phyloP scores from a whole-genome alignment of 1,139 yeast genomes.

The Yamadazyma aaseri region DNA sequence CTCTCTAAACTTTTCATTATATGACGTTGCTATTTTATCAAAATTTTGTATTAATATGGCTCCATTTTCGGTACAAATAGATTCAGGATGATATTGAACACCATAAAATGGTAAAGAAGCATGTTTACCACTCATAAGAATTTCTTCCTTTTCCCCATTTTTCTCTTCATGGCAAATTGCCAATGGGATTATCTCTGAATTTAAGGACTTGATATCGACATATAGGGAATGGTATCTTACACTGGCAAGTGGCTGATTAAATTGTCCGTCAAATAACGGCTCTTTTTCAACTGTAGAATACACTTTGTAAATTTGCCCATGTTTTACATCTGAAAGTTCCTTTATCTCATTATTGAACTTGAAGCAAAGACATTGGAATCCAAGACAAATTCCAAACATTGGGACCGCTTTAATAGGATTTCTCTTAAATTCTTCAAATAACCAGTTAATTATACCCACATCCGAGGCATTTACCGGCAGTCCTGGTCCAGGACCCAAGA shows the following conservation, averaged over 20 bases:
- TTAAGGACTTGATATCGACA: slow-evolving; percentile 35
- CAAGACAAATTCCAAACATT: slow-evolving; percentile 87
- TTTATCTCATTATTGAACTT: slow-evolving; percentile 60
- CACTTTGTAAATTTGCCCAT: slow-evolving; percentile 77
- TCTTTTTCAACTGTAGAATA: slow-evolving; percentile 24
- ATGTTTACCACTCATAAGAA: slow-evolving; percentile 55
- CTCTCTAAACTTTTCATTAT: slow-evolving; percentile 25
- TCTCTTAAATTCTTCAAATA: slow-evolving; percentile 33
- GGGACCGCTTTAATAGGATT: slow-evolving; percentile 45
- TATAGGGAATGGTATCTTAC: slow-evolving; percentile 89
- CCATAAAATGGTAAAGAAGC: slow-evolving; percentile 70
- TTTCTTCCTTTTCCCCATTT: slow-evolving; percentile 23
- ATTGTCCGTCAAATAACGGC: slow-evolving; percentile 41
- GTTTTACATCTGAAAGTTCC: slow-evolving; percentile 61
- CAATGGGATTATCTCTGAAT: slow-evolving; percentile 46
- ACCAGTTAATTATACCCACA: slow-evolving; percentile 69
- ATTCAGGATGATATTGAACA: slow-evolving; percentile 97
- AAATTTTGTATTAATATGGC: slow-evolving; percentile 59
- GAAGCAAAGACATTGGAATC: slow-evolving; percentile 80
- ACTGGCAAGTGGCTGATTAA: slow-evolving; percentile 40
- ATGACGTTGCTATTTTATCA: slow-evolving; percentile 48
- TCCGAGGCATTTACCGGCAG: slow-evolving; percentile 66
- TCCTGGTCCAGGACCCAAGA: slow-evolving; percentile 98
- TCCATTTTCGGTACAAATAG: slow-evolving; percentile 79
- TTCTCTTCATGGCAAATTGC: slow-evolving; percentile 50